Base-by-base conservation (phyloP, 768 basidiomycete species). In the Mycena galericulata region DNA sequence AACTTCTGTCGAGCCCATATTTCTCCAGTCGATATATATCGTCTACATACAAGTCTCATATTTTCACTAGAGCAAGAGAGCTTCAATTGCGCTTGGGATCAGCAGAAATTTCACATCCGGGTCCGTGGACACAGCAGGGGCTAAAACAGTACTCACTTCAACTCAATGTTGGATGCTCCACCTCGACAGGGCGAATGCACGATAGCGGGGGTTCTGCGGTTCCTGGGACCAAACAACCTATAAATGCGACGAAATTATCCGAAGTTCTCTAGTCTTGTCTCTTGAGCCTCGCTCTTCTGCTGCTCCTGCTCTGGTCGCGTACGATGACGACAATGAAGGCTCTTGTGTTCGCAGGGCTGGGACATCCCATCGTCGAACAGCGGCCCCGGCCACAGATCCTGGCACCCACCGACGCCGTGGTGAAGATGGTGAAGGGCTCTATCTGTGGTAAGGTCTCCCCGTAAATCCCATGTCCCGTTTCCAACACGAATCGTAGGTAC, bases 401-500 rank as follows among this genome's bases (percentile, higher is more conserved):
- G 18, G 62, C 60, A 10, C 29, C 74, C 15, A 73, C 74, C 24
- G 74, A 75, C 46, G 74, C 72, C 40, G 58, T 75, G 14, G 68
- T 75, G 14, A 67, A 70, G 50, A 71, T 75, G 69, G 43, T 62
- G 9, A 71, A 75, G 46, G 63, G 67, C 27, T 69, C 74, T 9
- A 75, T 75, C 51, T 75, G 74, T 51, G 72, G 74, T 73, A 32
- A 26, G 66, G 26, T 29, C 36, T 17, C 29, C 29, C 30, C 32
- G 34, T 15, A 11, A 11, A 9, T 18, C 41, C 32, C 34, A 14
- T 24, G 11, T 36, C n/a, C 29, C 7, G 29, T 14, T 24, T 45
- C 51, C 43, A 38, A 54, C 20, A 32, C 34, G 22, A 41, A 62
- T 30, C 26, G 22, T 15, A 76, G 82, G 81, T 63, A 82, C 82